These are phyloP conservation scores for Pisolithus thermaeus DNA, from an alignment of 1,284 basidiomycete species.

Conservation along the genomic window DNA sequence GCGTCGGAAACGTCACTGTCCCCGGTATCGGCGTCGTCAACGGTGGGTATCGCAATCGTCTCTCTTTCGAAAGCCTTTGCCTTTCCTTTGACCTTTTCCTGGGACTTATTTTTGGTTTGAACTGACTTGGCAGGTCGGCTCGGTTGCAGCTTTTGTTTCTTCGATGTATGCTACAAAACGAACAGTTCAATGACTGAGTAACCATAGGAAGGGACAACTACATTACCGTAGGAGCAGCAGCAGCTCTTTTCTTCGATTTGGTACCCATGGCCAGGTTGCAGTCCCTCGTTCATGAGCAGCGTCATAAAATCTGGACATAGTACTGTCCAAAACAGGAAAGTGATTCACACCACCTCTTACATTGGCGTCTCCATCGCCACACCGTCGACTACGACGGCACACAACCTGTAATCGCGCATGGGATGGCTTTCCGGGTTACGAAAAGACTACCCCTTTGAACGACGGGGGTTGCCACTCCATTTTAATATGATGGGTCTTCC, in stretches of 20 bases:
- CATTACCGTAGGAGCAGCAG: conserved; percentile 30
- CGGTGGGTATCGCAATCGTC: conserved; percentile 56
- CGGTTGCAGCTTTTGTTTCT: conserved; percentile 39
- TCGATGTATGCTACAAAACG: conserved; percentile 31
- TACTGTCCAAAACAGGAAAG: too few relatives aligned
- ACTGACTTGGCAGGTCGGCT: conserved; percentile 13
- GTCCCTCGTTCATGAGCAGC: too few relatives aligned
- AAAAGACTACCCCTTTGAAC: too few relatives aligned
- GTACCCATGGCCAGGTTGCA: conserved; percentile 14
- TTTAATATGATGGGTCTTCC: too few relatives aligned
- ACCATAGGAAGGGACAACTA: background rate
- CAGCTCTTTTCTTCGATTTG: conserved; percentile 28
- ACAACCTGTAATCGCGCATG: too few relatives aligned
- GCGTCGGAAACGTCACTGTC: conserved; percentile 56
- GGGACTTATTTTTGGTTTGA: conserved; percentile 16
- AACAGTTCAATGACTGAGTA: background rate
- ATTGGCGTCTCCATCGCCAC: too few relatives aligned
- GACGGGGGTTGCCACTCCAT: too few relatives aligned
- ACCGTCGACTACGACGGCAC: too few relatives aligned
- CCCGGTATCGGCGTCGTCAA: conserved; percentile 32
- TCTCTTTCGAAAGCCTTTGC: conserved; percentile 53
- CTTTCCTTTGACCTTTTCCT: conserved; percentile 44
- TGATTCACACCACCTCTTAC: too few relatives aligned
- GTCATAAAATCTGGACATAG: too few relatives aligned
- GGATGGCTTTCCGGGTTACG: too few relatives aligned